These are phyloP conservation scores for Silene uniflora DNA, from an alignment of 148 eudicot genomes.

Conservation along the genomic window DNA sequence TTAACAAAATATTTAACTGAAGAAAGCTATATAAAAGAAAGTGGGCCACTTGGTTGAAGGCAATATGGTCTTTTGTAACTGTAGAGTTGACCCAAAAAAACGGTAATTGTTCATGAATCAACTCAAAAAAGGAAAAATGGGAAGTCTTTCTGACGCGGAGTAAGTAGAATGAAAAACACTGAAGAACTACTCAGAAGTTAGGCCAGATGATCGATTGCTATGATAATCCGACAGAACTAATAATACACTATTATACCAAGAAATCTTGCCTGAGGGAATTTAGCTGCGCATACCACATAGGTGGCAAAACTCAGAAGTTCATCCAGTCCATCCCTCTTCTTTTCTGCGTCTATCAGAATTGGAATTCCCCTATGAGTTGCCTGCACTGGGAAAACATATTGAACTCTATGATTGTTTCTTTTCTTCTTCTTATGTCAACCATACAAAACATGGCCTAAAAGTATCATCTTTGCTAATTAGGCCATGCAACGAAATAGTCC, in stretches of 20 bases:
- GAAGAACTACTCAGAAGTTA: not conserved
- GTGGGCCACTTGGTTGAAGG: not conserved
- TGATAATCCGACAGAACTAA: not conserved
- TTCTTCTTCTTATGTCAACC: not conserved
- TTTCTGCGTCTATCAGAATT: slow-evolving; percentile 88
- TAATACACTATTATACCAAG: not conserved
- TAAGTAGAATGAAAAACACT: not conserved
- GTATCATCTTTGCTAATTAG: no score
- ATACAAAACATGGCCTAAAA: slow-evolving; percentile 2
- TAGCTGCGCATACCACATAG: slow-evolving; percentile 77
- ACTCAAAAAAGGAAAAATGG: not conserved
- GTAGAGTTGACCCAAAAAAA: not conserved
- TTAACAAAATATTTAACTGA: not conserved
- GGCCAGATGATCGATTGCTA: not conserved
- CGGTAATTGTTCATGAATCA: not conserved
- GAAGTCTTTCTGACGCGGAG: not conserved
- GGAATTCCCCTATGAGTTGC: slow-evolving; percentile 71
- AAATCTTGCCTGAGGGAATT: slow-evolving; percentile 75
- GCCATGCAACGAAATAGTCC: no score
- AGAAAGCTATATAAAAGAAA: not conserved
- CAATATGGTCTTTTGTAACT: not conserved
- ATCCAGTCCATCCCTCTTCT: slow-evolving; percentile 71
- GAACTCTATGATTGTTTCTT: slow-evolving; percentile 20
- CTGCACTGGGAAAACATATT: slow-evolving; percentile 63
- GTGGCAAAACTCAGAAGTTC: slow-evolving; percentile 62